These are phyloP conservation scores for Harrya chromipes DNA, from an alignment of 768 basidiomycete species.

Conservation along the genomic window DNA sequence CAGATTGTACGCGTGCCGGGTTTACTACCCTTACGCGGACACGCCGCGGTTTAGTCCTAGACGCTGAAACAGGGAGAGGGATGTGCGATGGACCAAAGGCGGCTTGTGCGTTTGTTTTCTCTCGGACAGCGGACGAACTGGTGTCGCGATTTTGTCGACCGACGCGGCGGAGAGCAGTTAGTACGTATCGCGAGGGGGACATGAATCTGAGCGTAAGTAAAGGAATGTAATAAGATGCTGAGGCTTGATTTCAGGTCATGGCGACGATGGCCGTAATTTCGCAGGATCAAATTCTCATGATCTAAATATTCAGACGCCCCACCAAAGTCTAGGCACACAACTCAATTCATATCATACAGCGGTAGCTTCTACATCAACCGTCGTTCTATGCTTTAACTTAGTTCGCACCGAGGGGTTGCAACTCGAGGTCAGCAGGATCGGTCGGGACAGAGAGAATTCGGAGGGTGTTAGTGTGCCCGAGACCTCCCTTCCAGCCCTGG, in stretches of 20 bases:
- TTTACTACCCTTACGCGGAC: constrained; percentile 60
- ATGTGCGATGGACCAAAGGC: constrained; percentile 46
- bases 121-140: constrained; percentile 33
- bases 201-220: background rate
- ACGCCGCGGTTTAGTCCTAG: constrained; percentile 48
- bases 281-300: no score
- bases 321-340: background rate
- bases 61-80: constrained; percentile 55
- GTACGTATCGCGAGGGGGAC: constrained; percentile 4
- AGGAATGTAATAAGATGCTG: no score
- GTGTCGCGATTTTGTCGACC: no score
- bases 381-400: constrained; percentile 10
- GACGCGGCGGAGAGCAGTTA: constrained; percentile 8
- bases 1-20: constrained; percentile 36
- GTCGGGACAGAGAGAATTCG: constrained; percentile 83
- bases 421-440: constrained; percentile 71
- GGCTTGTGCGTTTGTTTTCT: constrained; percentile 33
- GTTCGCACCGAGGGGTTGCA: constrained; percentile 53
- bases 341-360: constrained; percentile 9
- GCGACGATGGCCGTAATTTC: background rate
- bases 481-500: constrained; percentile 99
- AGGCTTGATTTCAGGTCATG: background rate
- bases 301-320: no score
- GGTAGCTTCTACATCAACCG: constrained; percentile 7
- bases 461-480: constrained; percentile 92